A percentile compares a stretch with the other conserved stretches of the same genome.
Evolutionary conservation across 148 eudicot species (phyloP).

Genomic region (Rhododendron molle): DNA sequence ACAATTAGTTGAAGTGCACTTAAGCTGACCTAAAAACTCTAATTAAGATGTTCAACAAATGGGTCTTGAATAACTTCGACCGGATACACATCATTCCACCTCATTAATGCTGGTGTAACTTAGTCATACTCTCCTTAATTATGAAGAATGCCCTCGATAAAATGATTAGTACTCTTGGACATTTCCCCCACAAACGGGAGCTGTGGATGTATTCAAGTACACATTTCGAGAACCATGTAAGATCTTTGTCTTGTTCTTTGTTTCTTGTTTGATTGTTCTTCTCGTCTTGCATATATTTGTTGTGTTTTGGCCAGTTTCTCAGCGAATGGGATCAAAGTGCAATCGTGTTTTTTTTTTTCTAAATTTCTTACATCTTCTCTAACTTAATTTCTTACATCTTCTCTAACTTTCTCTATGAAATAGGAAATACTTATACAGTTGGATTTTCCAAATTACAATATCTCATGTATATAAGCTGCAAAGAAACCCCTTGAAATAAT

Average conservation of each 20-base stretch:
- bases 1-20: no score
- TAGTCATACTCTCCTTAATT: neutral
- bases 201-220: no score
- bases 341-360: neutral
- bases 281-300: neutral
- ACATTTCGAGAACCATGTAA: no score
- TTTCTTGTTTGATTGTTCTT: neutral
- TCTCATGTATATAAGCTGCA: neutral
- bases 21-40: no score
- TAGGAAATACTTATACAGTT: neutral
- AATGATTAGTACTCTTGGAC: neutral
- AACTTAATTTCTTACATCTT: neutral
- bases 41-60: no score
- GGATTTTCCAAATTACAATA: neutral
- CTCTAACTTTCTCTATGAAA: neutral
- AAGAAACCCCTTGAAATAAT: neutral
- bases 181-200: no score
- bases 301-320: neutral
- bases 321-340: neutral
- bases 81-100: neutral
- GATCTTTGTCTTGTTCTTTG: neutral
- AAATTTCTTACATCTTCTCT: neutral
- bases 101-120: neutral
- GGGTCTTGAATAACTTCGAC: no score
- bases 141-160: neutral